These are phyloP conservation scores for Platismatia glauca DNA, from an alignment of 495 filamentous ascomycete genomes.

Conservation along the genomic window DNA sequence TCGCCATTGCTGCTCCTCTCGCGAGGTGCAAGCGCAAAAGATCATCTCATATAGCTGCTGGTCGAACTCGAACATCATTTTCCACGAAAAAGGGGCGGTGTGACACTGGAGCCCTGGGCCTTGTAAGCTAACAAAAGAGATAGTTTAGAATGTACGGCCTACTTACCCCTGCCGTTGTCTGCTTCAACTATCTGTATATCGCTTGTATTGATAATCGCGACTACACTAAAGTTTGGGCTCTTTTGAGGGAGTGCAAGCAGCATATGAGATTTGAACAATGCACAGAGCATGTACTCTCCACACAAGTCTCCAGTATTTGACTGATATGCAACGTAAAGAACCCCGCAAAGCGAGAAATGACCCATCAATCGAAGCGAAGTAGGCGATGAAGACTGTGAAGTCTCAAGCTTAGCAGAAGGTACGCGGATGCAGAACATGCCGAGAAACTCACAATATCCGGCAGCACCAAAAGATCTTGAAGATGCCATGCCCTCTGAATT, in stretches of 20 bases:
- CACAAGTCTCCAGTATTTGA: conserved; percentile 46
- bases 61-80: conserved; percentile 73
- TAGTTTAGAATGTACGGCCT: not conserved
- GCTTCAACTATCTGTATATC: conserved; percentile 66
- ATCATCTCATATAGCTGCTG: conserved; percentile 76
- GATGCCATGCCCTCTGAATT: conserved; percentile 64
- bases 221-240: conserved; percentile 56
- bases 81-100: conserved; percentile 83
- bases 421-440: not conserved
- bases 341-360: conserved; percentile 75
- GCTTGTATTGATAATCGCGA: conserved; percentile 62
- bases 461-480: conserved; percentile 70
- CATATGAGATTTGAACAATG: conserved; percentile 76
- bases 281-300: conserved; percentile 78
- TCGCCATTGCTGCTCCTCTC: conserved; percentile 73
- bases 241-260: conserved; percentile 62
- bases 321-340: conserved; percentile 77
- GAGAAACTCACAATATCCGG: conserved; percentile 52
- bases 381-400: conserved; percentile 28
- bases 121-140: conserved; percentile 17
- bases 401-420: conserved; percentile 7
- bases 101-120: conserved; percentile 70
- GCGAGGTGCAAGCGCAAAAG: conserved; percentile 75
- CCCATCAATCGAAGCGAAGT: conserved; percentile 66
- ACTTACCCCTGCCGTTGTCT: conserved; percentile 74